Conservation (phyloP, 2,329 filamentous ascomycete species). For the Xylariaceae sp. region DNA sequence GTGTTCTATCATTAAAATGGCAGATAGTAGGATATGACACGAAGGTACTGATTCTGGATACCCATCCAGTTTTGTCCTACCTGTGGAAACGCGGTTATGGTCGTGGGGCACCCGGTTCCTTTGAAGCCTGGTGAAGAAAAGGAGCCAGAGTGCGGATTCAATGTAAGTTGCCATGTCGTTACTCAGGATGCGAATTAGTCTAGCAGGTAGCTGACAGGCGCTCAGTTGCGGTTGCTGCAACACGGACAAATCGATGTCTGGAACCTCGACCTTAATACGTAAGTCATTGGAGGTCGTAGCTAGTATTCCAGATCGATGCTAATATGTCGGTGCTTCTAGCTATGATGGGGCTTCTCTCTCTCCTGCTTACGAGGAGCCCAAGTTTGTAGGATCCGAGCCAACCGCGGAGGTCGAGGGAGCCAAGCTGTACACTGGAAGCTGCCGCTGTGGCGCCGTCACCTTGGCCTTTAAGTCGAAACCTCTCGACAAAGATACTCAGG, state of each 20-base stretch:
- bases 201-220: background rate
- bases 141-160: slow-evolving; percentile 46
- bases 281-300: slow-evolving; percentile 32
- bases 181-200: background rate
- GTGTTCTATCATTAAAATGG: background rate
- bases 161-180: slow-evolving; percentile 43
- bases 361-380: slow-evolving; percentile 43
- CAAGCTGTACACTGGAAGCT: slow-evolving; percentile 55
- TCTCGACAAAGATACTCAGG: slow-evolving; percentile 46
- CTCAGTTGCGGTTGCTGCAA: slow-evolving; percentile 50
- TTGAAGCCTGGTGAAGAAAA: slow-evolving; percentile 37
- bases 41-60: background rate
- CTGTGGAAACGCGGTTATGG: slow-evolving; percentile 54
- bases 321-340: slow-evolving; percentile 27
- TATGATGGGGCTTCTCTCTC: slow-evolving; percentile 46
- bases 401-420: slow-evolving; percentile 44
- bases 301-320: background rate
- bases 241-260: slow-evolving; percentile 50
- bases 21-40: slow-evolving; percentile 11
- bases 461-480: slow-evolving; percentile 51
- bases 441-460: slow-evolving; percentile 58
- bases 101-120: slow-evolving; percentile 27
- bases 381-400: slow-evolving; percentile 51
- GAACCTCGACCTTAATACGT: slow-evolving; percentile 46
- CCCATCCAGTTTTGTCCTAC: slow-evolving; percentile 54